Evolutionary conservation across 495 filamentous ascomycete species (phyloP).

Genomic region (Tuber aestivum): DNA sequence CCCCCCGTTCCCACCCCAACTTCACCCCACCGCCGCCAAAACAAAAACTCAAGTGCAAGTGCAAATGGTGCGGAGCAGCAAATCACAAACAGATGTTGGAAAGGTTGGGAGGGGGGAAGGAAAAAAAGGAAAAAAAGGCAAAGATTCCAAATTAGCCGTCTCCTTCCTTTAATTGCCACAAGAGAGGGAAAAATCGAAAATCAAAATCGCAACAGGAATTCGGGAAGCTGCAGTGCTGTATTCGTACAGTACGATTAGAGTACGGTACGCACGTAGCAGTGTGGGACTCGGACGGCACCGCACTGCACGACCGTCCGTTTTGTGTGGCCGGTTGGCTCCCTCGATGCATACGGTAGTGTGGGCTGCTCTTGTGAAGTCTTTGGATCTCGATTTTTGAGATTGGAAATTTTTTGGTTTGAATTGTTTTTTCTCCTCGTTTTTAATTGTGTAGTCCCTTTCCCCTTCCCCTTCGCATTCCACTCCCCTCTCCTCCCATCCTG

Average conservation of each 20-base stretch:
- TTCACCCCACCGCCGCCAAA: not conserved
- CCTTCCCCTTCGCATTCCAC: not conserved
- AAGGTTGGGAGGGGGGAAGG: not conserved
- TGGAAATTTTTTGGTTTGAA: not conserved
- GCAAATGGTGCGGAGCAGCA: not conserved
- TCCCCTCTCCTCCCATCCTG: not conserved
- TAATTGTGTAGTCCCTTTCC: constrained; percentile 3
- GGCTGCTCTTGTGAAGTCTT: not conserved
- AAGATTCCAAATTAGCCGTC: constrained; percentile 47
- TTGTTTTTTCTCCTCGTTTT: constrained; percentile 12
- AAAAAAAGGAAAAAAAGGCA: constrained; percentile 36
- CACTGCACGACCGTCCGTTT: not conserved
- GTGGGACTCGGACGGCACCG: not conserved
- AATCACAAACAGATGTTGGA: not conserved
- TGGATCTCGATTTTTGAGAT: not conserved
- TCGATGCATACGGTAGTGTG: not conserved
- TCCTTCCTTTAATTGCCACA: not conserved
- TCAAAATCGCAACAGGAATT: not conserved
- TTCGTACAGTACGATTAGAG: not conserved
- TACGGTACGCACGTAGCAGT: not conserved
- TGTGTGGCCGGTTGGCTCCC: not conserved
- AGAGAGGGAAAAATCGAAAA: not conserved
- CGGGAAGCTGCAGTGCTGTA: not conserved
- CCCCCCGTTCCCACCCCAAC: not conserved
- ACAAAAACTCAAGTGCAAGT: not conserved